phyloP scores from a whole-genome alignment of 2,329 filamentous ascomycete genomes.

The Xylaria sp. region DNA sequence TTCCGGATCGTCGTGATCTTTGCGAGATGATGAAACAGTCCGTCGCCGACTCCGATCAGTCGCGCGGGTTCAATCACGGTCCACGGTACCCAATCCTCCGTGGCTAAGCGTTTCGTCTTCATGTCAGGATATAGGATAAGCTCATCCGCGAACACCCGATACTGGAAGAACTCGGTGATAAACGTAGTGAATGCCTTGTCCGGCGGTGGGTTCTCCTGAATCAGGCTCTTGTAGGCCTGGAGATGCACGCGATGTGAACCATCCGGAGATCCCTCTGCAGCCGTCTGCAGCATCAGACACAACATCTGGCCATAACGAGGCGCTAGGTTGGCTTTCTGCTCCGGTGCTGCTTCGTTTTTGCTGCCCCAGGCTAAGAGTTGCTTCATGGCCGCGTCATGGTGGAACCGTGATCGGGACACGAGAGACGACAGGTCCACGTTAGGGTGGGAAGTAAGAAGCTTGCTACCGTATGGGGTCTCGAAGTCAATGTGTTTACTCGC shows the following conservation, averaged over 20 bases:
- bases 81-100: slow-evolving; percentile 57
- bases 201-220: slow-evolving; percentile 69
- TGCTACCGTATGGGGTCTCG: slow-evolving; percentile 65
- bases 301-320: slow-evolving; percentile 72
- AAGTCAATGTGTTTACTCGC: slow-evolving; percentile 80
- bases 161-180: slow-evolving; percentile 84
- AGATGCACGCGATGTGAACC: slow-evolving; percentile 86
- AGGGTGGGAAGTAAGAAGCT: slow-evolving; percentile 62
- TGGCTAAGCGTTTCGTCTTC: slow-evolving; percentile 52
- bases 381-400: slow-evolving; percentile 65
- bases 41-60: slow-evolving; percentile 84
- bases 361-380: slow-evolving; percentile 59
- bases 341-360: slow-evolving; percentile 54
- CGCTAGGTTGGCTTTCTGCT: slow-evolving; percentile 60
- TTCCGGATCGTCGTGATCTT: slow-evolving; percentile 83
- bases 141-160: slow-evolving; percentile 76
- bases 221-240: slow-evolving; percentile 76
- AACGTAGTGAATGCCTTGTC: slow-evolving; percentile 72
- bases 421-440: slow-evolving; percentile 59
- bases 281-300: slow-evolving; percentile 67
- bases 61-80: slow-evolving; percentile 59
- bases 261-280: slow-evolving; percentile 64
- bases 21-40: slow-evolving; percentile 80
- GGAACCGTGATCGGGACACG: slow-evolving; percentile 62
- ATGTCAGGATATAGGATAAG: slow-evolving; percentile 62